phyloP scores from a whole-genome alignment of 768 basidiomycete species.

The Calocybe cyanea region DNA sequence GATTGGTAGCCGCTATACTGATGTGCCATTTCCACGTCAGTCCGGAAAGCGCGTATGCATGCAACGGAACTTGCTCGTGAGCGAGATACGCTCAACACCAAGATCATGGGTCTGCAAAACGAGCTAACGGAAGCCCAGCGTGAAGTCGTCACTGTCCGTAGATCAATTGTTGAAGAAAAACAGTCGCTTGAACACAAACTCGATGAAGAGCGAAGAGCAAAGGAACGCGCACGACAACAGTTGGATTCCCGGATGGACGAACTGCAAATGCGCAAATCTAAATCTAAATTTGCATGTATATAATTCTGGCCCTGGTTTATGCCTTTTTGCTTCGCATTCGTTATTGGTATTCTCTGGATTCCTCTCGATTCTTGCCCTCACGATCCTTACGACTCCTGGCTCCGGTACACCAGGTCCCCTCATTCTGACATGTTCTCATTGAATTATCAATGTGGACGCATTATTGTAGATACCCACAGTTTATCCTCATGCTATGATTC shows the following conservation, averaged over 20 bases:
- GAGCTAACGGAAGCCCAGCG: constrained; percentile 77
- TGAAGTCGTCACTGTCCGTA: constrained; percentile 73
- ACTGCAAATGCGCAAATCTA: constrained; percentile 76
- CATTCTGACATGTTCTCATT: constrained; percentile 23
- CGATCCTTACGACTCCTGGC: constrained; percentile 22
- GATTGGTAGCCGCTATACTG: constrained; percentile 3
- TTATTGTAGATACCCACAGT: constrained; percentile 43
- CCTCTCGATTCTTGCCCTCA: constrained; percentile 20
- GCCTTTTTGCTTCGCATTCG: constrained; percentile 13
- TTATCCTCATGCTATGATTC: constrained; percentile 29
- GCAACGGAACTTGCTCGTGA: constrained; percentile 87
- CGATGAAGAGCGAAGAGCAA: constrained; percentile 84
- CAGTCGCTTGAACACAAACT: constrained; percentile 78
- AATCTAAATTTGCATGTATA: constrained; percentile 88
- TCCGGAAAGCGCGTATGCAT: constrained; percentile 92
- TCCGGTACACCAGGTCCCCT: constrained; percentile 28
- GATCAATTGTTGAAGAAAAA: constrained; percentile 85
- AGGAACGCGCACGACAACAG: constrained; percentile 84
- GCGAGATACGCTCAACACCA: constrained; percentile 66
- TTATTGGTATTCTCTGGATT: constrained; percentile 17
- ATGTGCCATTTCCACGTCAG: constrained; percentile 32
- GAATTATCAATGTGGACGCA: constrained; percentile 19
- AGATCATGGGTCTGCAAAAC: constrained; percentile 62
- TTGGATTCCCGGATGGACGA: constrained; percentile 88
- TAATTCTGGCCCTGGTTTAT: constrained; percentile 32